Percentiles rank a stretch among this genome's conserved stretches.
phyloP scores from a whole-genome alignment of 805 yeast species.

The Sugiyamaella smithiae region DNA sequence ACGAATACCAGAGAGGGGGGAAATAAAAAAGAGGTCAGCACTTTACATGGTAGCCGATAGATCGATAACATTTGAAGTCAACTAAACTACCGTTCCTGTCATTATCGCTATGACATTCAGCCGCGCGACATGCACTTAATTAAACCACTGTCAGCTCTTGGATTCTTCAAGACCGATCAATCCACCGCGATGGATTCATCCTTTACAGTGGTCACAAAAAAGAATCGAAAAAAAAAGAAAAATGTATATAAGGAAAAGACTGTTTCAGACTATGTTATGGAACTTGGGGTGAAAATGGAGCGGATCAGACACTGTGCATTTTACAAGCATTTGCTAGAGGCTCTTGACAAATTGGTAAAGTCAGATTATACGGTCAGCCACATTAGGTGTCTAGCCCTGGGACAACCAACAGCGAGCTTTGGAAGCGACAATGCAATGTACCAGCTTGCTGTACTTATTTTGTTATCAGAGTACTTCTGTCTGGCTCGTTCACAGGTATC shows the following conservation, averaged over 20 bases:
- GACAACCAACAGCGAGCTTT: constrained; percentile 50
- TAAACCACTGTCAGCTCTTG: no score
- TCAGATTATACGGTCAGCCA: constrained; percentile 8
- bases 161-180: no score
- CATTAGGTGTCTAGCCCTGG: constrained; percentile 70
- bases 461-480: constrained; percentile 35
- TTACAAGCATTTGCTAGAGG: constrained; percentile 8
- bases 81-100: no score
- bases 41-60: no score
- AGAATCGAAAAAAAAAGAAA: constrained; percentile 11
- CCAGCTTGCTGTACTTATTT: constrained; percentile 60
- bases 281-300: constrained; percentile 10
- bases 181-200: neutral
- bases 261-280: constrained; percentile 17
- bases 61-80: no score
- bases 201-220: constrained; percentile 1
- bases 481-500: constrained; percentile 37
- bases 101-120: no score
- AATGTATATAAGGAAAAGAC: constrained; percentile 22
- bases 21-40: no score
- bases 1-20: no score
- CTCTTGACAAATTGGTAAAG: constrained; percentile 6
- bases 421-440: constrained; percentile 55
- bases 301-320: constrained; percentile 16
- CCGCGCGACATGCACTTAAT: no score